A percentile compares a stretch with the other conserved stretches of the same genome.
These are phyloP conservation scores for Pichia kudriavzevii DNA, from an alignment of 1,139 yeast species.

Conservation along the genomic window DNA sequence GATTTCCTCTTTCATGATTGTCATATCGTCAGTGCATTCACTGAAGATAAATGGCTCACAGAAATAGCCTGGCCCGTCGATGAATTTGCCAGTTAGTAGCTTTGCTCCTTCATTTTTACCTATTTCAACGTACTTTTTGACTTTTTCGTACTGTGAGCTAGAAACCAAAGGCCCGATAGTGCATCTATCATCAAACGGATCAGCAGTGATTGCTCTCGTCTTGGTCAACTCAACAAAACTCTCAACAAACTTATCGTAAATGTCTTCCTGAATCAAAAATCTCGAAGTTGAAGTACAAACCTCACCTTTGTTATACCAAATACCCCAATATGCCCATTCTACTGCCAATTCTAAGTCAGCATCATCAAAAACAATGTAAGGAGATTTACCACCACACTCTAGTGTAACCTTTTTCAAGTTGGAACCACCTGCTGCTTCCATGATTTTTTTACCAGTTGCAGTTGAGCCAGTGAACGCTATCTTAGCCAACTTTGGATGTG, in stretches of 20 bases:
- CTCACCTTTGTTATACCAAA: slow-evolving; percentile 51
- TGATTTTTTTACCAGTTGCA: slow-evolving; percentile 68
- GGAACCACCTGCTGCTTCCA: slow-evolving; percentile 60
- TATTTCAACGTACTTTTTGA: slow-evolving; percentile 42
- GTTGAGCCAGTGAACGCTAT: slow-evolving; percentile 88
- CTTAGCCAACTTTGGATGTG: slow-evolving; percentile 57
- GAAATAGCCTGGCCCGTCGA: slow-evolving; percentile 56
- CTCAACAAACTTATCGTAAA: slow-evolving; percentile 41
- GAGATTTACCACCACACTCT: slow-evolving; percentile 61
- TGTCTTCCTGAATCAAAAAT: slow-evolving; percentile 44
- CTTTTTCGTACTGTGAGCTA: slow-evolving; percentile 41
- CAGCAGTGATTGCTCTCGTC: slow-evolving; percentile 56
- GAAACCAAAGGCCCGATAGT: slow-evolving; percentile 53
- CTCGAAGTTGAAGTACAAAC: slow-evolving; percentile 57
- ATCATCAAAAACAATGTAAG: slow-evolving; percentile 46
- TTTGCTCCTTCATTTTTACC: slow-evolving; percentile 50
- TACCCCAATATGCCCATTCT: slow-evolving; percentile 34
- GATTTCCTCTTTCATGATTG: slow-evolving; percentile 69
- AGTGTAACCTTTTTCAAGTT: slow-evolving; percentile 71
- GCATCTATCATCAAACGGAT: slow-evolving; percentile 62
- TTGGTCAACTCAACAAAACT: slow-evolving; percentile 31
- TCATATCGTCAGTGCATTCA: slow-evolving; percentile 60
- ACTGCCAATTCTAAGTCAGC: slow-evolving; percentile 41
- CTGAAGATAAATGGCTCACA: slow-evolving; percentile 73
- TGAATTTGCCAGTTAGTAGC: slow-evolving; percentile 53